A percentile compares a stretch with the other conserved stretches of the same genome.
phyloP scores from a whole-genome alignment of 2,329 filamentous ascomycete genomes.

The Chaetomium strumarium region DNA sequence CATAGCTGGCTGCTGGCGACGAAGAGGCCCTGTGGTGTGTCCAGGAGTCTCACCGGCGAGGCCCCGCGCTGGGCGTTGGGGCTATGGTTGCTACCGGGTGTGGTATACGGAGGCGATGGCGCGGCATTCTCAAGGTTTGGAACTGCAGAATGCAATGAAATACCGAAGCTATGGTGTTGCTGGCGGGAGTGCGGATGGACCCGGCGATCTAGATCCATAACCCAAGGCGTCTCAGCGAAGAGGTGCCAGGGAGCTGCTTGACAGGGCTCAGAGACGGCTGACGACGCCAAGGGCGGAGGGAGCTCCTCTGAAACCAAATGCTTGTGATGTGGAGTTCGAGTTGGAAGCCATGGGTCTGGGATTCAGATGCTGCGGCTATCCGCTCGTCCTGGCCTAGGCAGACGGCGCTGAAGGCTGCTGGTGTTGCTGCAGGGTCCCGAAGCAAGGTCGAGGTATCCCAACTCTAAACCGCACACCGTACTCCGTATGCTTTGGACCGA shows the following conservation, averaged over 20 bases:
- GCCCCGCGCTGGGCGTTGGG: conserved; percentile 23
- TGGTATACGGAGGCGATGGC: conserved; percentile 27
- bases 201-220: neutral
- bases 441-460: conserved; percentile 1
- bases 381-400: neutral
- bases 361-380: conserved; percentile 1
- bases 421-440: neutral
- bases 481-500: neutral
- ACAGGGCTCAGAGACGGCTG: neutral
- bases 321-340: neutral
- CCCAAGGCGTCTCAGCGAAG: neutral
- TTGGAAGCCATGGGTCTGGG: conserved; percentile 2
- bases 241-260: neutral
- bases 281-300: neutral
- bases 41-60: conserved; percentile 27
- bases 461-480: neutral
- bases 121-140: conserved; percentile 21
- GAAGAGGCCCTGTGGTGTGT: neutral
- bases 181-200: neutral
- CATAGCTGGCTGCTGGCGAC: neutral
- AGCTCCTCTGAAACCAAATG: neutral
- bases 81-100: conserved; percentile 21
- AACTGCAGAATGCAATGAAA: conserved; percentile 18
- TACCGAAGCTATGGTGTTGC: conserved; percentile 8
- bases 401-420: neutral